Evolutionary conservation across 1,139 yeast genomes (phyloP), one percentile per base, ranked within the genome.

Genomic region (Pichia sorboxylosa): DNA sequence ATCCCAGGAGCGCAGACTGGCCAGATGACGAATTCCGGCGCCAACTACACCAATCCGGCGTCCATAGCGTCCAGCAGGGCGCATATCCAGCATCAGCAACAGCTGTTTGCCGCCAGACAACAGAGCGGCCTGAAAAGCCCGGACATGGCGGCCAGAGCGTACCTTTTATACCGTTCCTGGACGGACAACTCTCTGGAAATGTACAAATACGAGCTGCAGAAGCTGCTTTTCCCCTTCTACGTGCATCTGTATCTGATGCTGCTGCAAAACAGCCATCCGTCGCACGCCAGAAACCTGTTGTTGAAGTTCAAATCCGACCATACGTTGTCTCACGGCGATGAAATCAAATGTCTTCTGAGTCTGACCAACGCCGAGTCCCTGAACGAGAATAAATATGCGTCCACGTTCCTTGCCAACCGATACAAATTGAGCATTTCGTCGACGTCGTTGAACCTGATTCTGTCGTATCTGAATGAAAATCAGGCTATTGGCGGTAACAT

Each of bases 401-500:
- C 73, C 46, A 72, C 80, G 8, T 87, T 79, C 56, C 63, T 82
- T 43, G 63, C 66, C 27, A 73, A 80, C 58, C 79, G 81, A 50
- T 90, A 85, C 56, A 66, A 73, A 35, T 64, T 90, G 17, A 69
- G 73, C 30, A 76, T 90, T 28, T 80, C 95, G 11, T 77, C 82
- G 42, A 85, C 96, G 1, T 74, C 94, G 4, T 67, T 90, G 49
- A 92, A 85, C 50, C 61, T 90, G 44, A 66, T 90, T 44, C 63
- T 92, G 33, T 83, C 83, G 53, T 90, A 85, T 47, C 59, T 92
- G 37, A 94, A 84, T 52, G 97, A 90, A 51, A 83, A 84, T 50
- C 97, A 85, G 56, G 81, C 83, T 7, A 78, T 78, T 33, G 97
- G 97, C 24, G 98, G 98, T 4, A 80, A 92, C 3, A 69, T 87